A percentile compares a stretch with the other conserved stretches of the same genome.
Evolutionary conservation across 495 filamentous ascomycete species (phyloP).

Genomic region (Penicillium samsonianum): DNA sequence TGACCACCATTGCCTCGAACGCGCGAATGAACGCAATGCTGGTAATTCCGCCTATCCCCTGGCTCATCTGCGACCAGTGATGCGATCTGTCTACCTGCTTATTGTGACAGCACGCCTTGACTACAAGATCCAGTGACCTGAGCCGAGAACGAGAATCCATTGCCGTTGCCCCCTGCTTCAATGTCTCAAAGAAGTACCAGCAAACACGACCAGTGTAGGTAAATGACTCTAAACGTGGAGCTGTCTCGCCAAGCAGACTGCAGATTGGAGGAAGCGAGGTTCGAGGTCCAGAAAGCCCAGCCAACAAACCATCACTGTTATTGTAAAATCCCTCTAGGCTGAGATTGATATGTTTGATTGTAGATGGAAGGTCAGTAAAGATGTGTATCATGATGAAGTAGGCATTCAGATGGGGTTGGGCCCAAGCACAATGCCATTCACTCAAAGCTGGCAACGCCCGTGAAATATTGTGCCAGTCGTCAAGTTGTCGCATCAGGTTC

Average conservation of each 20-base stretch:
- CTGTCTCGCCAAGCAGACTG: constrained; percentile 54
- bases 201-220: constrained; percentile 69
- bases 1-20: constrained; percentile 64
- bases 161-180: constrained; percentile 30
- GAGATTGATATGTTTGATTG: constrained; percentile 62
- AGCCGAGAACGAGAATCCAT: constrained; percentile 36
- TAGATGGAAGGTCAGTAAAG: constrained; percentile 50
- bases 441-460: constrained; percentile 61
- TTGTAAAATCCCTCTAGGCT: constrained; percentile 68
- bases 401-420: constrained; percentile 66
- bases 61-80: not conserved
- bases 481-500: constrained; percentile 68
- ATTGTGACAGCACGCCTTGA: constrained; percentile 68
- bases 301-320: constrained; percentile 49
- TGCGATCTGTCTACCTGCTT: not conserved
- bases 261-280: constrained; percentile 50
- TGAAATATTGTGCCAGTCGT: constrained; percentile 62
- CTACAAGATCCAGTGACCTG: constrained; percentile 64
- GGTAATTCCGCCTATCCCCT: constrained; percentile 63
- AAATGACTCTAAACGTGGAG: constrained; percentile 60
- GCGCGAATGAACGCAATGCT: constrained; percentile 66
- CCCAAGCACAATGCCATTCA: constrained; percentile 73
- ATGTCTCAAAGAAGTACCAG: constrained; percentile 53
- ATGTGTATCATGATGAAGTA: constrained; percentile 65
- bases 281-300: constrained; percentile 17